phyloP scores from a whole-genome alignment of 192 early-diverging fungal genomes.

The Obelidium mucronatum region DNA sequence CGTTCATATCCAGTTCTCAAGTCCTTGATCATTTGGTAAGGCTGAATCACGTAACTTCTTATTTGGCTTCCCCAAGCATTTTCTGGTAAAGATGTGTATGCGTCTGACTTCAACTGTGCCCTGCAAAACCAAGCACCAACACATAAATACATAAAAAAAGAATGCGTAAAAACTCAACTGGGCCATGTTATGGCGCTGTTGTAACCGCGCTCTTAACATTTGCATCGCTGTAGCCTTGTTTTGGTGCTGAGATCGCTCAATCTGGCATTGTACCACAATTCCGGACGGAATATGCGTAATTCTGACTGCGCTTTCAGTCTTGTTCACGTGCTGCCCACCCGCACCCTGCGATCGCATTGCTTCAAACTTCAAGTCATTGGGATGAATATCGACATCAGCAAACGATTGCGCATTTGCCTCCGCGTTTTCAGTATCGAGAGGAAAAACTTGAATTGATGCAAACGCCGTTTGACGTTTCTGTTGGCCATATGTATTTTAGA shows the following conservation, averaged over 20 bases:
- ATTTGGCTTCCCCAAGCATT: constrained; percentile 69
- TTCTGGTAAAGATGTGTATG: constrained; percentile 41
- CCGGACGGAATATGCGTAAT: constrained; percentile 94
- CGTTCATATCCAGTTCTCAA: constrained; percentile 55
- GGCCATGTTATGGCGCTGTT: constrained; percentile 56
- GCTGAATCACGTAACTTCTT: constrained; percentile 66
- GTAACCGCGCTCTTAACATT: constrained; percentile 76
- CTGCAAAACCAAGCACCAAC: too few species aligned
- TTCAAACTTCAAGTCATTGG: constrained; percentile 61
- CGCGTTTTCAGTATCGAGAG: constrained; percentile 34
- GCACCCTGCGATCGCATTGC: constrained; percentile 62
- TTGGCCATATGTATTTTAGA: constrained; percentile 50
- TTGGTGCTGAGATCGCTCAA: constrained; percentile 90
- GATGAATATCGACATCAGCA: constrained; percentile 45
- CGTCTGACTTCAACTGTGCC: constrained; percentile 50
- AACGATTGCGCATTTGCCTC: constrained; percentile 37
- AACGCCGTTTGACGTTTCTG: constrained; percentile 70
- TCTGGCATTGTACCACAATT: constrained; percentile 73
- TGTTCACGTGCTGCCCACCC: constrained; percentile 88
- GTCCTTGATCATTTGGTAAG: constrained; percentile 72
- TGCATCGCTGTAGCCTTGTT: constrained; percentile 90
- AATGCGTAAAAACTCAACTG: constrained; percentile 44
- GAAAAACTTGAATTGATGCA: constrained; percentile 54
- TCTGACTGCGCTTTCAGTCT: constrained; percentile 92
- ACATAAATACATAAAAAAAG: neutral